Base-by-base conservation (phyloP, 495 filamentous ascomycete species). In the Pseudoneurospora amorphoporcata region DNA sequence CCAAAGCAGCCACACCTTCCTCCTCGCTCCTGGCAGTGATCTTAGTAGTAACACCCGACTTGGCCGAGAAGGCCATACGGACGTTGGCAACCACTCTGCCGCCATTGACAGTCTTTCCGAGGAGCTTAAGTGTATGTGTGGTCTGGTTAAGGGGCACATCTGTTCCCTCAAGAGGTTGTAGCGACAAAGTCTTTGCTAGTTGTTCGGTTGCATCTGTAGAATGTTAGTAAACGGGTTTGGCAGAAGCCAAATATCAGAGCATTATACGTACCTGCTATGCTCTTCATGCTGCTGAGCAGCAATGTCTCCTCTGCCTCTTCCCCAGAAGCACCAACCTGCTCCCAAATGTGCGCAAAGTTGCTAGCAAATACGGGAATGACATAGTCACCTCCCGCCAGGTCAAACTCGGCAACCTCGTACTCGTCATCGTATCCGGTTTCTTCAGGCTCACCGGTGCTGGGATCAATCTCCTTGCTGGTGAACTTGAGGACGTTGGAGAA, bases 341-440 rank as follows among this genome's bases (percentile, higher is more conserved):
- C 93, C 95, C 95, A 99, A n/a, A 98, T 86, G 79, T 97, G 93
- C 72, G 93, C 92, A 82, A 98, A 99, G 85, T 92, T 96, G 79
- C 94, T 91, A 2, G 95, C 94, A 77, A 97, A 98, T 4, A 93
- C 89, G 14, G 96, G 96, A 71, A 95, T 88, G 70, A 98, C 88
- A 81, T 98, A 98, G 80, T 99, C 96, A 76, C 92, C 94, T 73
- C 94, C 95, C 39, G 87, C 87, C 70, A 99, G 87, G 68, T 98
- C 96, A 71, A 99, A 88, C 78, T 98, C 95, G 72, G 95, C 92
- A 72, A 98, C 93, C 82, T 97, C 91, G 80, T 99, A 99, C 82
- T 99, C 95, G 76, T 99, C 95, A 32, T 98, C 94, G 76, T 98
- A 98, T 42, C 96, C 95, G 58, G 80, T 86, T 16, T 97, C 94